These are phyloP conservation scores for Candida koratica DNA, from an alignment of 805 yeast species.

Conservation along the genomic window DNA sequence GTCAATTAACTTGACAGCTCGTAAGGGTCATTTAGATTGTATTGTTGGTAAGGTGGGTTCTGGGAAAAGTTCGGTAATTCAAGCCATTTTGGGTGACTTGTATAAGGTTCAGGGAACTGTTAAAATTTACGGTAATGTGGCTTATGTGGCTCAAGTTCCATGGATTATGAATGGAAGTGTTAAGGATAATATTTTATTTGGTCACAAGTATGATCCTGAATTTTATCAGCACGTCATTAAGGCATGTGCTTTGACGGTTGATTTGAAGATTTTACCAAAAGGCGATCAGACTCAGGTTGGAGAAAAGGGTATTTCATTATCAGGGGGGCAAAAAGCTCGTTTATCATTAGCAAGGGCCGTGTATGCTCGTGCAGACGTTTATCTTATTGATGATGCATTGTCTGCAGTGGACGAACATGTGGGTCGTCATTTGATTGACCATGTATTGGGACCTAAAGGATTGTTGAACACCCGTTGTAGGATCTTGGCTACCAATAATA, in stretches of 20 bases:
- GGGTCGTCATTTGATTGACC: constrained; percentile 75
- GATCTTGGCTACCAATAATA: constrained; percentile 81
- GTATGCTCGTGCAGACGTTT: constrained; percentile 88
- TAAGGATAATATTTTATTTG: constrained; percentile 86
- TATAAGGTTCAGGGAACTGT: constrained; percentile 73
- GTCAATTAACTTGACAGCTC: constrained; percentile 58
- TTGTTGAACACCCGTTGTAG: constrained; percentile 69
- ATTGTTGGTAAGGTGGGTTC: constrained; percentile 87
- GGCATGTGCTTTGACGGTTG: constrained; percentile 84
- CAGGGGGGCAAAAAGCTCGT: constrained; percentile 98
- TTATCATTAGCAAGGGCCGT: constrained; percentile 93
- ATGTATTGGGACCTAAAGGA: constrained; percentile 81
- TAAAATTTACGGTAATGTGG: constrained; percentile 68
- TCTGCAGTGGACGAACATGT: constrained; percentile 99
- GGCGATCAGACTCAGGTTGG: constrained; percentile 94
- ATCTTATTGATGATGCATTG: constrained; percentile 84
- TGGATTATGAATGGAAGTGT: constrained; percentile 97
- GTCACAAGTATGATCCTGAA: constrained; percentile 74
- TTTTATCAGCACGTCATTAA: constrained; percentile 77
- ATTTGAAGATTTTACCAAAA: constrained; percentile 74
- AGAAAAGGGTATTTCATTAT: constrained; percentile 92
- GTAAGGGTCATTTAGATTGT: constrained; percentile 77
- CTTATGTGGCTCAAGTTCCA: constrained; percentile 89
- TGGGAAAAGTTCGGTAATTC: constrained; percentile 82
- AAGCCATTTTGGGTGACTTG: constrained; percentile 78